These are phyloP conservation scores for Cucumis cinereus DNA, from an alignment of 306 rosid species.

Conservation along the genomic window DNA sequence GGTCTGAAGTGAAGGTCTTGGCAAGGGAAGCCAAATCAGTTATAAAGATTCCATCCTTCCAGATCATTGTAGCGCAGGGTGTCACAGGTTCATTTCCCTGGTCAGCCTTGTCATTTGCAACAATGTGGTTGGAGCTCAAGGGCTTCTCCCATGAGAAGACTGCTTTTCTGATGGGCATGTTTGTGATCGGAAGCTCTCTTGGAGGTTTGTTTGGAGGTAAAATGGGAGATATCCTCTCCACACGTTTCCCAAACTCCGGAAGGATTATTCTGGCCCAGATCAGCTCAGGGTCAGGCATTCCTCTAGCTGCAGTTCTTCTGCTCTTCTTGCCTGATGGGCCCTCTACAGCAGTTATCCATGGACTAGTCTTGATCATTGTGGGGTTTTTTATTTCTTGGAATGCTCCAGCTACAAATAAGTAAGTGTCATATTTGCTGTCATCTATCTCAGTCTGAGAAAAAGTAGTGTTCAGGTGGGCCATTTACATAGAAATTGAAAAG, in stretches of 20 bases:
- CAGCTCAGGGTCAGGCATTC: slow-evolving; percentile 81
- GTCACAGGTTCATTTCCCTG: slow-evolving; percentile 91
- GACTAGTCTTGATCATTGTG: slow-evolving; percentile 42
- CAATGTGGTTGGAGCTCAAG: slow-evolving; percentile 94
- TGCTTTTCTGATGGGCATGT: slow-evolving; percentile 62
- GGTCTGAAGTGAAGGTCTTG: slow-evolving; percentile 53
- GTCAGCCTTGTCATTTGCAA: slow-evolving; percentile 77
- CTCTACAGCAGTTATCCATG: slow-evolving; percentile 37
- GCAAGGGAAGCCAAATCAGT: slow-evolving; percentile 57
- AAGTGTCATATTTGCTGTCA: slow-evolving; percentile 10
- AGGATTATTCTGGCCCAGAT: slow-evolving; percentile 81
- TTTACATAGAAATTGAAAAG: not conserved
- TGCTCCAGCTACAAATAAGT: slow-evolving; percentile 89
- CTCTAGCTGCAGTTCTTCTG: slow-evolving; percentile 70
- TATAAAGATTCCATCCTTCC: slow-evolving; percentile 62
- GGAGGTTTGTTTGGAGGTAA: slow-evolving; percentile 90
- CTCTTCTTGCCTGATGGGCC: slow-evolving; percentile 52
- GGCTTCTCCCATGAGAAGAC: slow-evolving; percentile 77
- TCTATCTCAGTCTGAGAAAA: not conserved
- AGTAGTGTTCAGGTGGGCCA: not conserved
- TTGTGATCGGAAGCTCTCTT: slow-evolving; percentile 56
- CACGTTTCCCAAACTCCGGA: slow-evolving; percentile 61
- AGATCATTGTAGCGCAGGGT: slow-evolving; percentile 87
- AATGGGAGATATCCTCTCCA: slow-evolving; percentile 75
- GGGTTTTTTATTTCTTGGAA: slow-evolving; percentile 89